Conservation (phyloP, 1,284 basidiomycete species). For the Moesziomyces antarcticus region DNA sequence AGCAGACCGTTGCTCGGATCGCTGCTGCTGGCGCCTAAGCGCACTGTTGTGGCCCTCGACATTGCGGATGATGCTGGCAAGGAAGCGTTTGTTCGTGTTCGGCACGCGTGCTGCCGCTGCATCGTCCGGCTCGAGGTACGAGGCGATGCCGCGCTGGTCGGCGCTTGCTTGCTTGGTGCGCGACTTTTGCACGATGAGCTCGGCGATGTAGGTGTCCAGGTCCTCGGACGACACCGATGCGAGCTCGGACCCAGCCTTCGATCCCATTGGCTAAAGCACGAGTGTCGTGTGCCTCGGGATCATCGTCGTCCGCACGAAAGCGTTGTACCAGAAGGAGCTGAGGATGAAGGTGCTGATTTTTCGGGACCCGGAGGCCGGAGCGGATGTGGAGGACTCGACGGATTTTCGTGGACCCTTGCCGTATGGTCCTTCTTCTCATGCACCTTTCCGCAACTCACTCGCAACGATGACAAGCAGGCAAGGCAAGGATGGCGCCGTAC, state of each 20-base stretch:
- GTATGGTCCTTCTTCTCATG: no score
- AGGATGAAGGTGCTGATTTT: not conserved
- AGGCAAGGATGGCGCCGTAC: not conserved
- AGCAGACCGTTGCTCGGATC: slow-evolving; percentile 1
- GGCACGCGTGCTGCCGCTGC: slow-evolving; percentile 3
- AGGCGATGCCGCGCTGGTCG: not conserved
- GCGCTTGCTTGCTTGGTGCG: slow-evolving; percentile 4
- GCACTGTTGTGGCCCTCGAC: slow-evolving; percentile 57
- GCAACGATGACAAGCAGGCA: not conserved
- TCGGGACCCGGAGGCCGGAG: not conserved
- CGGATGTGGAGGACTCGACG: not conserved
- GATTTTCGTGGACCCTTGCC: no score
- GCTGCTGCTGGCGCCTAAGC: slow-evolving; percentile 30
- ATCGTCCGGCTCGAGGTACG: slow-evolving; percentile 9
- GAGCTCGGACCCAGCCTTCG: not conserved
- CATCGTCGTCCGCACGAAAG: no score
- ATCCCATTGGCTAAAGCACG: not conserved
- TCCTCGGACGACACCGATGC: slow-evolving; percentile 22
- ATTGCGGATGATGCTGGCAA: slow-evolving; percentile 46
- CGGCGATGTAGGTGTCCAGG: slow-evolving; percentile 47
- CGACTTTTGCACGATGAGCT: slow-evolving; percentile 35
- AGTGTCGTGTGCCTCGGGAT: no score
- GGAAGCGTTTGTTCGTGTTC: slow-evolving; percentile 56
- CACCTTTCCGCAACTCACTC: no score
- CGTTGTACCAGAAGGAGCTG: no score